Percentiles rank a stretch among this genome's conserved stretches.
Evolutionary conservation across 2,329 filamentous ascomycete species (phyloP).

Genomic region (Pseudocercospora vitis): DNA sequence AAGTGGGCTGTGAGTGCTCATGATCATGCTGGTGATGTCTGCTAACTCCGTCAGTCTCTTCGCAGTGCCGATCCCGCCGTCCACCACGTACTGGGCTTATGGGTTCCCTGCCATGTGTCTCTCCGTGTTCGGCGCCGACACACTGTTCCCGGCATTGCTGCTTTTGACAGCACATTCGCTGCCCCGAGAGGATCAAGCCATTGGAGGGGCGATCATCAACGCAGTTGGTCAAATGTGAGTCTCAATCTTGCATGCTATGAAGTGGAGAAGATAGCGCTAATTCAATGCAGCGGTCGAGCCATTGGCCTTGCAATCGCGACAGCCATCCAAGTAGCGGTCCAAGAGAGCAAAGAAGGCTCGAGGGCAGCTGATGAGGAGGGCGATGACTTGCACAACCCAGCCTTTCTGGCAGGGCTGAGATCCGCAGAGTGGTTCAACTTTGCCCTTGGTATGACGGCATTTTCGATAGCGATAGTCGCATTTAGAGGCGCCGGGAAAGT

Average conservation of each 20-base stretch:
- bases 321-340: constrained; percentile 62
- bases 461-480: constrained; percentile 37
- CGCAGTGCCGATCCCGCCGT: constrained; percentile 60
- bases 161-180: constrained; percentile 65
- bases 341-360: constrained; percentile 38
- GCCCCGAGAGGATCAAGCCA: constrained; percentile 63
- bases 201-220: constrained; percentile 69
- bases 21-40: too few relatives aligned
- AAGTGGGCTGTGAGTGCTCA: constrained; percentile 12
- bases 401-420: constrained; percentile 42
- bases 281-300: constrained; percentile 51
- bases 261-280: too few relatives aligned
- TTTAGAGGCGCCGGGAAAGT: constrained; percentile 36
- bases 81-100: constrained; percentile 66
- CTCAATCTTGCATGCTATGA: too few relatives aligned
- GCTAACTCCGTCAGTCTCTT: constrained; percentile 57
- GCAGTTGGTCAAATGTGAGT: constrained; percentile 59
- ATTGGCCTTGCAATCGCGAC: constrained; percentile 67
- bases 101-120: constrained; percentile 67
- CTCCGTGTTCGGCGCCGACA: constrained; percentile 65
- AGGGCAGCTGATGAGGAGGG: constrained; percentile 36
- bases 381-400: constrained; percentile 29
- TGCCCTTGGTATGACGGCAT: constrained; percentile 38
- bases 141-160: constrained; percentile 64
- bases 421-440: constrained; percentile 45